phyloP scores from a whole-genome alignment of 164 flowering plant species.

The Umbellularia californica region DNA sequence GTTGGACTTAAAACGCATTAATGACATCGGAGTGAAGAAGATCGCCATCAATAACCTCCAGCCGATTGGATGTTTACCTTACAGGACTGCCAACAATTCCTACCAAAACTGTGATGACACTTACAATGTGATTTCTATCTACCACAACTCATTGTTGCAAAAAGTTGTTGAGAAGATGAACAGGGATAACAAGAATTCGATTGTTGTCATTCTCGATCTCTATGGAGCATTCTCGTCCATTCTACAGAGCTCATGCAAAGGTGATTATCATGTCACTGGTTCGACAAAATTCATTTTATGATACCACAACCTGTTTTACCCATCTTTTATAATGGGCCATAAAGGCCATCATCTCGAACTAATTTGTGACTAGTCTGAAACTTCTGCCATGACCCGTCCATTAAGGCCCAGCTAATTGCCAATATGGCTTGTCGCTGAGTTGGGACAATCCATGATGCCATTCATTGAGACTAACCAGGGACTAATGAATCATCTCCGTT shows the following conservation, averaged over 20 bases:
- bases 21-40: constrained; percentile 43
- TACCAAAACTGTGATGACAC: constrained; percentile 40
- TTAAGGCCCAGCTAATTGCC: no score
- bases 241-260: constrained; percentile 30
- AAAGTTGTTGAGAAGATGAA: constrained; percentile 48
- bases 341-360: no score
- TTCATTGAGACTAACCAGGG: not conserved
- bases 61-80: constrained; percentile 78
- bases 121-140: constrained; percentile 27
- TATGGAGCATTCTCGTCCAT: constrained; percentile 44
- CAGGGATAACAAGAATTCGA: constrained; percentile 23
- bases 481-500: not conserved
- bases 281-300: not conserved
- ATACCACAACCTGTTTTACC: not conserved
- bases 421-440: not conserved
- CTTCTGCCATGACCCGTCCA: no score
- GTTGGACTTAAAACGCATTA: constrained; percentile 42
- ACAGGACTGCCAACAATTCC: constrained; percentile 24
- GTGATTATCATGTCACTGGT: constrained; percentile 8
- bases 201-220: constrained; percentile 49
- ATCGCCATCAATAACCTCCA: constrained; percentile 39
- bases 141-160: constrained; percentile 53
- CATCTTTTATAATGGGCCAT: no score
- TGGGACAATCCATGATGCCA: not conserved
- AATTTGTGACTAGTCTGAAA: no score